Evolutionary conservation across 2,329 filamentous ascomycete genomes (phyloP).

Genomic region (Laburnicola sp.): DNA sequence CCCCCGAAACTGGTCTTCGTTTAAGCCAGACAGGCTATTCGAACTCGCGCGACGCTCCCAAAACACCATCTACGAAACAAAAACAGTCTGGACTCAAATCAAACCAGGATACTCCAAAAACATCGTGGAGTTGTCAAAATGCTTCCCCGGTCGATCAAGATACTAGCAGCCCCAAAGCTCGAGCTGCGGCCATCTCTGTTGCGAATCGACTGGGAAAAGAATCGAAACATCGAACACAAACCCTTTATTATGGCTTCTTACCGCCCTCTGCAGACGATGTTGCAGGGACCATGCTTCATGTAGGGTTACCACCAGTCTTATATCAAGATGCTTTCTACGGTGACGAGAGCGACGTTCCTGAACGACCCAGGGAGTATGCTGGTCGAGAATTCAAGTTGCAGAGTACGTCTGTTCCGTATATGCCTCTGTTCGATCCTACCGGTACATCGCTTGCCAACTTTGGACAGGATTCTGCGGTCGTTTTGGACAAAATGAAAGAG

Average conservation of each 20-base stretch:
- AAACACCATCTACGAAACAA: constrained; percentile 32
- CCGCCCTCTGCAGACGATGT: constrained; percentile 55
- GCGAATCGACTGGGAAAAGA: constrained; percentile 19
- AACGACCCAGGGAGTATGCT: constrained; percentile 77
- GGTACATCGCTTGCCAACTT: constrained; percentile 60
- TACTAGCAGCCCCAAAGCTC: constrained; percentile 20
- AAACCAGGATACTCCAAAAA: constrained; percentile 27
- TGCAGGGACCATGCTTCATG: constrained; percentile 59
- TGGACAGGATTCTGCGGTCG: constrained; percentile 55
- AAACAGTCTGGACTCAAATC: constrained; percentile 23
- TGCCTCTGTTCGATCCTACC: constrained; percentile 74
- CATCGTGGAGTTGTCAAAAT: constrained; percentile 41
- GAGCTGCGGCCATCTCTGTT: constrained; percentile 24
- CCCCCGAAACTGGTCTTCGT: constrained; percentile 64
- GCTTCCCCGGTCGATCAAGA: constrained; percentile 21
- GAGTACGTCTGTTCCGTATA: constrained; percentile 74
- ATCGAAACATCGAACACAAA: constrained; percentile 21
- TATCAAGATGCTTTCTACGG: constrained; percentile 89
- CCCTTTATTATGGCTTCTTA: constrained; percentile 41
- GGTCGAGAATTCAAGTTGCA: constrained; percentile 81
- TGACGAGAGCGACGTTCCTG: constrained; percentile 78
- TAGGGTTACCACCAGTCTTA: constrained; percentile 67
- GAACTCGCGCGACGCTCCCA: constrained; percentile 44
- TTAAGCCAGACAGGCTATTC: constrained; percentile 68
- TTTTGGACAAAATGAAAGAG: constrained; percentile 57